Percentiles rank a stretch among this genome's conserved stretches.
Conservation (phyloP, 768 basidiomycete genomes). For the Lenzites betulinus region DNA sequence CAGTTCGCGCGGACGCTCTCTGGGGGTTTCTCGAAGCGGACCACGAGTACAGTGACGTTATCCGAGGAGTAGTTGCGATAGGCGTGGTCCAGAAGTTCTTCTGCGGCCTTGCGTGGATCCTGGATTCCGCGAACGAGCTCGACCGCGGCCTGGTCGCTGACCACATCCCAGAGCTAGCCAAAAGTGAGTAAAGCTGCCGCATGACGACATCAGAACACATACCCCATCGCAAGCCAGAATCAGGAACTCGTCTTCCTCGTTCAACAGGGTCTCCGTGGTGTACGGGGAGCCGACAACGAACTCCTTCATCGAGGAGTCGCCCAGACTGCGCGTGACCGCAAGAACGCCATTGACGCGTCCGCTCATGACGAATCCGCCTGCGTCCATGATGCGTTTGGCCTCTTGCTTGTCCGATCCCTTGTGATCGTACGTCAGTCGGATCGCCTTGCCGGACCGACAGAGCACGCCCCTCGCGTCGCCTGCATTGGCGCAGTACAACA, state of each 20-base stretch:
- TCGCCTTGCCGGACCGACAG: conserved; percentile 86
- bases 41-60: conserved; percentile 90
- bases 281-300: conserved; percentile 98
- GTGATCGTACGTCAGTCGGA: conserved; percentile 96
- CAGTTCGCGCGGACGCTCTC: conserved; percentile 21
- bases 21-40: conserved; percentile 67
- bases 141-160: conserved; percentile 86
- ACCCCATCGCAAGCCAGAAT: conserved; percentile 98
- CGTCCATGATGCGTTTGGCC: conserved; percentile 96
- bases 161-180: conserved; percentile 91
- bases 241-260: conserved; percentile 90
- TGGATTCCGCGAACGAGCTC: conserved; percentile 72
- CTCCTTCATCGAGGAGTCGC: conserved; percentile 99
- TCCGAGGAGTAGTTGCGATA: conserved; percentile 89
- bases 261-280: conserved; percentile 95
- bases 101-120: conserved; percentile 84
- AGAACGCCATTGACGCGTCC: conserved; percentile 97
- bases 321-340: conserved; percentile 93
- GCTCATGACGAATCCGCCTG: conserved; percentile 98
- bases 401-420: conserved; percentile 97
- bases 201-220: conserved; percentile 36
- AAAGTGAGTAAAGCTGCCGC: neutral
- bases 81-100: conserved; percentile 78
- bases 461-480: conserved; percentile 96
- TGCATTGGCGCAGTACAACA: conserved; percentile 94